Conservation (phyloP, 495 filamentous ascomycete genomes). For the Xylaria bambusicola region DNA sequence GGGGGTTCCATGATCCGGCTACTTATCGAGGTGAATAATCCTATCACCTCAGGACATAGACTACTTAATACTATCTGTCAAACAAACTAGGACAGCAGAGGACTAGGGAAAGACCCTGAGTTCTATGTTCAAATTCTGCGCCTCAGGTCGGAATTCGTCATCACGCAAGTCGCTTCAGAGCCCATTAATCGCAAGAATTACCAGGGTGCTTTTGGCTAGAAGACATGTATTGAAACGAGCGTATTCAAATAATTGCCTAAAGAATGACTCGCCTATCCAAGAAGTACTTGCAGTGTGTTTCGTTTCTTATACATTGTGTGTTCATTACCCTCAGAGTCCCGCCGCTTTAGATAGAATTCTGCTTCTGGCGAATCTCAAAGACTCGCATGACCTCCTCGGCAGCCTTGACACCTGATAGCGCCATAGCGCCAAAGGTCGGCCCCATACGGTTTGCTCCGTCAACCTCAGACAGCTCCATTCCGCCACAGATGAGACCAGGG, state of each 20-base stretch:
- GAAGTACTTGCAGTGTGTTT: background rate
- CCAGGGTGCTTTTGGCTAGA: background rate
- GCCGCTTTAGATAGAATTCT: constrained; percentile 27
- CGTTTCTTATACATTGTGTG: background rate
- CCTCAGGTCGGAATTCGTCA: too few species aligned
- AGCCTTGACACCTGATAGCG: constrained; percentile 79
- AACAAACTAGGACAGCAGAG: too few species aligned
- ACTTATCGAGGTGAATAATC: too few species aligned
- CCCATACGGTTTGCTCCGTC: constrained; percentile 85
- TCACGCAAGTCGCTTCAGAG: too few species aligned
- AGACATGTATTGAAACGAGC: background rate
- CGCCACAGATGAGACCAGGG: constrained; percentile 84
- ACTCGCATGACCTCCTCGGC: constrained; percentile 80
- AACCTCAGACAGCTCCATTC: constrained; percentile 90
- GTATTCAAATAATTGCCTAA: background rate
- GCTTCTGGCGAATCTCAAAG: constrained; percentile 70
- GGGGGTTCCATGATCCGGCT: too few species aligned
- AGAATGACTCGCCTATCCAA: background rate
- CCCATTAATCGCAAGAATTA: too few species aligned
- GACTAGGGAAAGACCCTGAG: too few species aligned
- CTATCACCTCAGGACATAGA: too few species aligned
- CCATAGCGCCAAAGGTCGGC: constrained; percentile 66
- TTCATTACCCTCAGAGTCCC: background rate
- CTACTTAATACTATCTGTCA: too few species aligned
- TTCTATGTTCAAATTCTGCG: too few species aligned